Evolutionary conservation across 805 yeast species (phyloP).

Genomic region (Starmerella cellae): DNA sequence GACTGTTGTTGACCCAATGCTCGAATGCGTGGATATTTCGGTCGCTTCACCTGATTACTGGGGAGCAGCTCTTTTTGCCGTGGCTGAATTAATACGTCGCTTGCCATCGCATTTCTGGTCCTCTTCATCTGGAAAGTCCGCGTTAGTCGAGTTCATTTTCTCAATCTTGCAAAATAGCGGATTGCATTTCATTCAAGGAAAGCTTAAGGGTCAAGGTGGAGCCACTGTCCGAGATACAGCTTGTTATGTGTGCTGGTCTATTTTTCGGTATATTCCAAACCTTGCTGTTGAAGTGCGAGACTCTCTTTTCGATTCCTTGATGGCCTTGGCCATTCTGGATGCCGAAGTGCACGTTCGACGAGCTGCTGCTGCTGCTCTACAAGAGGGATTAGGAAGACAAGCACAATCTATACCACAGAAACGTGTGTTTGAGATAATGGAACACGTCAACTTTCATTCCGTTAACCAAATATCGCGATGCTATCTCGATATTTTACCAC

Average conservation of each 20-base stretch:
- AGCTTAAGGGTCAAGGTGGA: constrained; percentile 43
- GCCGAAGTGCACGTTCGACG: constrained; percentile 59
- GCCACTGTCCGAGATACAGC: constrained; percentile 70
- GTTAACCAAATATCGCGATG: constrained; percentile 35
- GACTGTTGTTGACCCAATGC: constrained; percentile 26
- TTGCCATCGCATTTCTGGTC: neutral
- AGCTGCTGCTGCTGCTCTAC: constrained; percentile 77
- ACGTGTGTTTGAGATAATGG: constrained; percentile 35
- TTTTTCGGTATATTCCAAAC: constrained; percentile 34
- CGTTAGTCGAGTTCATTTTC: neutral
- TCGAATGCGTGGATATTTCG: constrained; percentile 13
- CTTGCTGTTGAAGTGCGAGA: constrained; percentile 14
- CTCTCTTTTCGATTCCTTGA: constrained; percentile 29
- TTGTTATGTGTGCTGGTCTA: constrained; percentile 74
- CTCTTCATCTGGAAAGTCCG: neutral
- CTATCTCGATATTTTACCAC: constrained; percentile 29
- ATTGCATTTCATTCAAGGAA: constrained; percentile 45
- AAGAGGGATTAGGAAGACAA: constrained; percentile 75
- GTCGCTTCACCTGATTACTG: constrained; percentile 23
- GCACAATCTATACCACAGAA: constrained; percentile 26
- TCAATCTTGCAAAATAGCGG: constrained; percentile 20
- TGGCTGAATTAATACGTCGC: constrained; percentile 38
- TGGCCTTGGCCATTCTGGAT: constrained; percentile 53
- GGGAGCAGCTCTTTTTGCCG: constrained; percentile 46
- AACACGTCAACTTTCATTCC: constrained; percentile 41